Conservation (phyloP, 148 eudicot genomes). For the Limonium bicolor region DNA sequence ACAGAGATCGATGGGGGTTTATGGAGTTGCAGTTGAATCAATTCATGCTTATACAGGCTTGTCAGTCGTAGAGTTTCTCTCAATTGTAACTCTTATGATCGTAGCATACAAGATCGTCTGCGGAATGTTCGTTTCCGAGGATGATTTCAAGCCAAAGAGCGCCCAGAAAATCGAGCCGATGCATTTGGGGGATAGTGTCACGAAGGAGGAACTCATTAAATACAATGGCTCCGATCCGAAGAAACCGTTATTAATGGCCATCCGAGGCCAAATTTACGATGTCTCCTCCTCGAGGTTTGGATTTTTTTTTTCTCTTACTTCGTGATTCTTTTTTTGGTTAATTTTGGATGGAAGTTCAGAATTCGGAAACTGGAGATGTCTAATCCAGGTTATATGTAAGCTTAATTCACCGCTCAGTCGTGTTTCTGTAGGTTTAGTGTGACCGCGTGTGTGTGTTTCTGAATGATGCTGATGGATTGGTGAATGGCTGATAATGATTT, state of each 20-base stretch:
- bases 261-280: constrained; percentile 70
- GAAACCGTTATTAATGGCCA: constrained; percentile 78
- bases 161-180: constrained; percentile 39
- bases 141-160: constrained; percentile 33
- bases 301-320: neutral
- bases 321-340: no score
- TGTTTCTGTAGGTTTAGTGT: no score
- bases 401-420: no score
- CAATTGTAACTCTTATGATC: constrained; percentile 27
- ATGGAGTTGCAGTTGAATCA: no score
- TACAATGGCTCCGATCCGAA: constrained; percentile 61
- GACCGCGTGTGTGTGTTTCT: no score
- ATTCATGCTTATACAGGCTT: constrained; percentile 41
- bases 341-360: no score
- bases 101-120: constrained; percentile 64
- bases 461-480: no score
- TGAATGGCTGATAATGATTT: no score
- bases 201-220: constrained; percentile 38
- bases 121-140: constrained; percentile 48
- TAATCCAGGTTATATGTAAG: no score
- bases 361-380: no score
- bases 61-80: constrained; percentile 50
- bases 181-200: constrained; percentile 43
- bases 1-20: no score
- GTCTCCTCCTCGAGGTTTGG: constrained; percentile 51